Evolutionary conservation across 768 basidiomycete genomes (phyloP), one percentile per base, ranked within the genome.

Genomic region (Cystobasidium ongulense): DNA sequence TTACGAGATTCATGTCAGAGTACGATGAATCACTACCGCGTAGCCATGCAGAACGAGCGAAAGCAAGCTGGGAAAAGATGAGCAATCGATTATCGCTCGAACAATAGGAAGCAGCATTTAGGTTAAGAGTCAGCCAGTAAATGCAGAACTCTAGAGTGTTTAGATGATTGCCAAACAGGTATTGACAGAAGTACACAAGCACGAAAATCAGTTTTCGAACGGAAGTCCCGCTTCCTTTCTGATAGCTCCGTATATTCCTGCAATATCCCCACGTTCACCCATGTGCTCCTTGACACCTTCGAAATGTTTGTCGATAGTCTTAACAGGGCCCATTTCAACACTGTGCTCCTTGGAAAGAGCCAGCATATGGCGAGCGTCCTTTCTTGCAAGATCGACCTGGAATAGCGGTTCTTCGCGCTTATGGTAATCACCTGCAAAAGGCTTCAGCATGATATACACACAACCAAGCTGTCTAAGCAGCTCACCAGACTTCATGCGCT

Each of bases 331-430:
- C 74, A 74, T 74, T 27, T 74, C 53, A 23, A 57, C 74, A 1
- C 74, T 70, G 50, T 54, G 43, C 70, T 68, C 54, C 36, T 72
- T 43, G 25, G 66, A 66, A 10, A 74, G 36, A 36, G 65, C 67
- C 3, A 74, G 50, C 50, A 65, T 65, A 33, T 74, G 74, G 5
- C 74, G 52, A 8, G 74, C 68, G 54, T 74, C 74, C 35, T 74
- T 74, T 41, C 74, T 33, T 10, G 74, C 74, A 13, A 74, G 74
- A 71, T 74, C 74, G 57, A 74, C 54, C 25, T 46, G 68, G 52
- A 74, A 74, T 13, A 74, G 50, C 35, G 74, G 74, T 54, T 74
- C 74, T 33, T 74, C 74, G 2, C 74, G 43, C 54, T 72, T 67
- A 54, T 74, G 33, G 57, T 74, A 74, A 36, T 72, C 70, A 25